phyloP scores from a whole-genome alignment of 1,284 basidiomycete species.

The Baeospora myosura region DNA sequence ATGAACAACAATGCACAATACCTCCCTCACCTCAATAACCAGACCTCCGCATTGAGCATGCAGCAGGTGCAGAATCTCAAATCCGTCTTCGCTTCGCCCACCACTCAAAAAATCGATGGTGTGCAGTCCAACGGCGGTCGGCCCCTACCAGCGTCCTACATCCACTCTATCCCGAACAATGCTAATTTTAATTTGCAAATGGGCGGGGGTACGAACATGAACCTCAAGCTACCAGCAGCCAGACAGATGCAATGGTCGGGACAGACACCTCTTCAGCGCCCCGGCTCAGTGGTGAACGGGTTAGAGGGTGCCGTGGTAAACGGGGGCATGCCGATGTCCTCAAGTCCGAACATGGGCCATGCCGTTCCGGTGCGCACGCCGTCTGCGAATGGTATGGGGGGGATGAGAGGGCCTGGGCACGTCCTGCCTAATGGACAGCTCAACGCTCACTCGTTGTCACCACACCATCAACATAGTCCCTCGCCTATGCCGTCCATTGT shows the following conservation, averaged over 20 bases:
- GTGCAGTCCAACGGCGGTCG: conserved; percentile 29
- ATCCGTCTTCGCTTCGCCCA: conserved; percentile 35
- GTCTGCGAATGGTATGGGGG: conserved; percentile 48
- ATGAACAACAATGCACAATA: conserved; percentile 28
- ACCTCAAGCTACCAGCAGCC: conserved; percentile 33
- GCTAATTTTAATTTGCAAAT: conserved; percentile 22
- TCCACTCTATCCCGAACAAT: no score
- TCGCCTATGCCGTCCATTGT: conserved; percentile 40
- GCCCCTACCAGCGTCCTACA: conserved; percentile 15
- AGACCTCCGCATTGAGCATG: conserved; percentile 27
- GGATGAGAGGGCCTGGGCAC: conserved; percentile 30
- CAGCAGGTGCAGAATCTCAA: conserved; percentile 55
- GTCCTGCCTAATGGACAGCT: conserved; percentile 31
- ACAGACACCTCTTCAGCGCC: conserved; percentile 16
- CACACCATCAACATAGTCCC: conserved; percentile 46
- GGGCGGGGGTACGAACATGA: conserved; percentile 22
- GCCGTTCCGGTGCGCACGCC: conserved; percentile 37
- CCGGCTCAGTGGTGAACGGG: conserved; percentile 24
- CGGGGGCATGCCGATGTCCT: conserved; percentile 25
- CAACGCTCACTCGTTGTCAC: conserved; percentile 40
- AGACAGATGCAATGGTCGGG: conserved; percentile 38
- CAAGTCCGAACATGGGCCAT: conserved; percentile 29
- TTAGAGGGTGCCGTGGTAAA: conserved; percentile 22
- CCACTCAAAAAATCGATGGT: conserved; percentile 30
- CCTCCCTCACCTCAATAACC: conserved; percentile 21